phyloP scores from a whole-genome alignment of 345 rosid species.

The Eucalyptus guilfoylei region DNA sequence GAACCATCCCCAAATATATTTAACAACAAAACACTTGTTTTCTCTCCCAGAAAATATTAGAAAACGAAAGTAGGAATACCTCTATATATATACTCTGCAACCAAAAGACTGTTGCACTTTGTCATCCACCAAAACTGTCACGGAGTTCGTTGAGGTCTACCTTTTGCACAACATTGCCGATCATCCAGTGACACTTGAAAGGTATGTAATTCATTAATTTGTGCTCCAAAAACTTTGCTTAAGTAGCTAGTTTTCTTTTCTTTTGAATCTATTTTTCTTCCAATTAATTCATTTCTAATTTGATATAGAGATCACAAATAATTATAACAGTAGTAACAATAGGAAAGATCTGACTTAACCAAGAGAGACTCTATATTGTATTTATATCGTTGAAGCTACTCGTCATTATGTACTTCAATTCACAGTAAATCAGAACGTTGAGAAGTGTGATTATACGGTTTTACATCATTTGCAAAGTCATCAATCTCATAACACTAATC shows the following conservation, averaged over 20 bases:
- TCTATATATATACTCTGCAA: not conserved
- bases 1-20: too few species aligned
- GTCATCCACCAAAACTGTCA: not conserved
- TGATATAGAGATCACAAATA: not conserved
- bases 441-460: rapidly evolving
- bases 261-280: not conserved
- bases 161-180: not conserved
- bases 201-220: not conserved
- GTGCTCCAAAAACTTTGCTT: not conserved
- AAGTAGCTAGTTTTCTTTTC: not conserved
- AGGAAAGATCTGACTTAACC: not conserved
- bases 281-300: not conserved
- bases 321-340: rapidly evolving
- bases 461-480: not conserved
- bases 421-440: rapidly evolving
- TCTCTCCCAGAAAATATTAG: too few species aligned
- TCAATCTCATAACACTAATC: not conserved
- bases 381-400: not conserved
- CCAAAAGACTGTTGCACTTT: not conserved
- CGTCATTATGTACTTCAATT: not conserved
- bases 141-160: not conserved
- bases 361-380: not conserved
- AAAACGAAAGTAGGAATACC: too few species aligned
- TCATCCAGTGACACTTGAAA: not conserved
- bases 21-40: too few species aligned